Conservation (phyloP, 306 rosid genomes). For the Abrus precatorius region DNA sequence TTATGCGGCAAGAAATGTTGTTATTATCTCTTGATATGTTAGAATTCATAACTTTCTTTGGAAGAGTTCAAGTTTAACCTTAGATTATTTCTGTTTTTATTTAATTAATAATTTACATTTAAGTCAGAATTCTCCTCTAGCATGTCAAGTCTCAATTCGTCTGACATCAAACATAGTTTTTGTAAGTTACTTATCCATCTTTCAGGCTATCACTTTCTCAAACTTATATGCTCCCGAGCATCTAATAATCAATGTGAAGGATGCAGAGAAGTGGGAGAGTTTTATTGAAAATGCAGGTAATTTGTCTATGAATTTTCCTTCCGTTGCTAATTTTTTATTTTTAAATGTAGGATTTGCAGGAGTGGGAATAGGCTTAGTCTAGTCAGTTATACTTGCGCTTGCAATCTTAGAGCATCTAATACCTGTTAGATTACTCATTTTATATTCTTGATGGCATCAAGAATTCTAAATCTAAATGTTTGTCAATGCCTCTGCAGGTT, state of each 20-base stretch:
- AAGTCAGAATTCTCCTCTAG: constrained; percentile 1
- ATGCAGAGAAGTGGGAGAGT: constrained; percentile 98
- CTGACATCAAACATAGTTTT: constrained; percentile 16
- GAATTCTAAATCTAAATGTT: constrained; percentile 27
- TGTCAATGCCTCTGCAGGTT: constrained; percentile 63
- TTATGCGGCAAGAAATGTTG: constrained; percentile 6
- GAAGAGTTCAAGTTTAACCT: not conserved
- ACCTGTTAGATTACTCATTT: not conserved
- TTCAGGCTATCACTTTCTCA: constrained; percentile 92
- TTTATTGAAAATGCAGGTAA: constrained; percentile 96
- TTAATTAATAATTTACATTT: constrained; percentile 23
- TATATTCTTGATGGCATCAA: constrained; percentile 4
- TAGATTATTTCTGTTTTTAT: constrained; percentile 24
- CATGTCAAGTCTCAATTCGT: constrained; percentile 29
- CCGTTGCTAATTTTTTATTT: constrained; percentile 18
- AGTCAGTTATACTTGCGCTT: not conserved
- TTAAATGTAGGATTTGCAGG: constrained; percentile 1
- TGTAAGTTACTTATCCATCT: constrained; percentile 44
- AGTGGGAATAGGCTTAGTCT: not conserved
- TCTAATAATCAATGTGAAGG: constrained; percentile 85
- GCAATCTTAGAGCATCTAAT: constrained; percentile 31
- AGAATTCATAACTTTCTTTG: not conserved
- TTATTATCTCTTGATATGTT: constrained; percentile 6
- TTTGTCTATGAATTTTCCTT: constrained; percentile 21
- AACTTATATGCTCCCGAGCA: constrained; percentile 98